These are phyloP conservation scores for Lupinus albus DNA, from an alignment of 306 rosid genomes.

Conservation along the genomic window DNA sequence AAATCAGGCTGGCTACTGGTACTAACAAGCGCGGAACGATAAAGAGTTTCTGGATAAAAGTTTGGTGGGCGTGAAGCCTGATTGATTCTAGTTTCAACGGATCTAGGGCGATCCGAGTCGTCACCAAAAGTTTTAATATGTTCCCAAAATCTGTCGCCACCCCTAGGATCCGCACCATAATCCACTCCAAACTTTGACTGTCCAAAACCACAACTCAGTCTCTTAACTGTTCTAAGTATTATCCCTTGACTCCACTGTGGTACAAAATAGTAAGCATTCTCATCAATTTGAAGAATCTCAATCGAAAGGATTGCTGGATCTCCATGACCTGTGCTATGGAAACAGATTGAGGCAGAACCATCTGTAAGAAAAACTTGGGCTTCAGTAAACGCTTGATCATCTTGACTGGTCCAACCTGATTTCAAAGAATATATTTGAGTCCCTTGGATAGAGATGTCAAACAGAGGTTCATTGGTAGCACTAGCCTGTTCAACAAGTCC, in stretches of 20 bases:
- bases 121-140: slow-evolving; percentile 56
- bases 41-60: slow-evolving; percentile 86
- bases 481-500: slow-evolving; percentile 58
- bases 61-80: slow-evolving; percentile 71
- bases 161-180: slow-evolving; percentile 62
- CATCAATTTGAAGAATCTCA: slow-evolving; percentile 88
- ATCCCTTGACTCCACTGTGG: slow-evolving; percentile 58
- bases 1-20: slow-evolving; percentile 67
- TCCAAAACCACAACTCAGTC: slow-evolving; percentile 81
- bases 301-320: slow-evolving; percentile 95
- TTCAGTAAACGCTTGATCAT: slow-evolving; percentile 79
- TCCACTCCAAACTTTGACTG: slow-evolving; percentile 75
- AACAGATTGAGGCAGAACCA: slow-evolving; percentile 79
- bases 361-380: slow-evolving; percentile 66
- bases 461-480: slow-evolving; percentile 69
- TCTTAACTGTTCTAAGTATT: slow-evolving; percentile 73
- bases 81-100: slow-evolving; percentile 69
- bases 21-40: slow-evolving; percentile 72
- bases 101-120: slow-evolving; percentile 61
- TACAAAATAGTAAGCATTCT: slow-evolving; percentile 64
- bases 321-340: slow-evolving; percentile 97
- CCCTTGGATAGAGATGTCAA: slow-evolving; percentile 89
- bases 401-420: slow-evolving; percentile 81
- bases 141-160: slow-evolving; percentile 94
- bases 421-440: slow-evolving; percentile 75